Conservation (phyloP, 108 stramenopile genomes). For the Hondaea fermentalgiana region DNA sequence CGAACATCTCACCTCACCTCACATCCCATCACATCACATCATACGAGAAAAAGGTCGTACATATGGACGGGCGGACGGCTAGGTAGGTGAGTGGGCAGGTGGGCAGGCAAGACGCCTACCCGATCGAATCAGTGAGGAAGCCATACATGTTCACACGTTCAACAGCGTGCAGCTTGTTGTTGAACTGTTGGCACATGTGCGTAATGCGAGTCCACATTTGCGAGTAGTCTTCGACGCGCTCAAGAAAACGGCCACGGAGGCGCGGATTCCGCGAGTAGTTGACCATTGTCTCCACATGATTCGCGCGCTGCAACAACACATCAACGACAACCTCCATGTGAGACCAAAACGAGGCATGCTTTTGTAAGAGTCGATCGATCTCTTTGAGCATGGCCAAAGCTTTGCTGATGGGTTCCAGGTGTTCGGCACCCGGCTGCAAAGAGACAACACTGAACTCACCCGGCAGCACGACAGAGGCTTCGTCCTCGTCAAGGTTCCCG, state of each 20-base stretch:
- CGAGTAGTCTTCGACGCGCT: not conserved
- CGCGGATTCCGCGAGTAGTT: not conserved
- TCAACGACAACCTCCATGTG: conserved; percentile 6
- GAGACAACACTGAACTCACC: not conserved
- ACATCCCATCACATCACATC: not conserved
- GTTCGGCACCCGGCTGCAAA: not conserved
- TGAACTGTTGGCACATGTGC: not conserved
- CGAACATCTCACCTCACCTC: too few species aligned
- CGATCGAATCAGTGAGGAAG: not conserved
- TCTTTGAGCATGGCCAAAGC: not conserved
- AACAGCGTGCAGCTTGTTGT: not conserved
- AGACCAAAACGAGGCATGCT: conserved; percentile 2
- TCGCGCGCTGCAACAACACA: not conserved
- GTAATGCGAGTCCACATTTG: not conserved
- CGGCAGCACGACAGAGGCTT: not conserved
- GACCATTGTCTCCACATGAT: not conserved
- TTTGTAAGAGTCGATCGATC: conserved; percentile 9
- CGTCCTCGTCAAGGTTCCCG: not conserved
- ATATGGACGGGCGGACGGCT: too few species aligned
- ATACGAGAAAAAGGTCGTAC: not conserved
- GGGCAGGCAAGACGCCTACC: not conserved
- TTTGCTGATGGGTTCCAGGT: conserved; percentile 6
- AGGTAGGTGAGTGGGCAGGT: not conserved
- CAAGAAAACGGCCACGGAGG: not conserved
- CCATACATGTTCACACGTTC: not conserved